phyloP scores from a whole-genome alignment of 768 basidiomycete species.

The Tylopilus sp. region DNA sequence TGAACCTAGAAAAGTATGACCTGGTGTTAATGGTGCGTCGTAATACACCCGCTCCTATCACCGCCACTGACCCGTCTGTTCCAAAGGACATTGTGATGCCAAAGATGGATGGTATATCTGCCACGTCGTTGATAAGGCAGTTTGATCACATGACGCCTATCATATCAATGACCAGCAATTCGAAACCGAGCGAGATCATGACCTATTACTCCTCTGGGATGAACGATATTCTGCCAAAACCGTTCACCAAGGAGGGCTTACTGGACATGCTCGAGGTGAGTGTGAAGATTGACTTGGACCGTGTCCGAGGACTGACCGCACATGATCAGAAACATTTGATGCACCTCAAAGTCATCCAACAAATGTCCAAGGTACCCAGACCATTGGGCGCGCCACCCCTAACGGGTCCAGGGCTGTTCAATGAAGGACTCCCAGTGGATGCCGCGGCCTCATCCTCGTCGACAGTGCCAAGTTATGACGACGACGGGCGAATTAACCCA shows the following conservation, averaged over 20 bases:
- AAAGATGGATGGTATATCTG: conserved; percentile 81
- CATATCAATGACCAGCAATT: conserved; percentile 97
- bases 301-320: background rate
- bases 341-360: conserved; percentile 83
- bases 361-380: conserved; percentile 58
- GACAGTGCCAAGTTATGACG: conserved; percentile 31
- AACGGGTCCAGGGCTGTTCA: conserved; percentile 48
- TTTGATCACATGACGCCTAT: conserved; percentile 96
- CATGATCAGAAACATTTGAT: conserved; percentile 73
- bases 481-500: conserved; percentile 68
- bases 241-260: conserved; percentile 92
- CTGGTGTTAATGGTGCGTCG: conserved; percentile 87
- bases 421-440: conserved; percentile 50
- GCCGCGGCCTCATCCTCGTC: conserved; percentile 21
- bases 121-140: conserved; percentile 89
- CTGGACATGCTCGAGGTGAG: conserved; percentile 87
- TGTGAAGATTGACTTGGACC: background rate
- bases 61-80: background rate
- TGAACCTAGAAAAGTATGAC: conserved; percentile 96
- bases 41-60: background rate
- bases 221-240: conserved; percentile 97
- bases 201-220: conserved; percentile 74
- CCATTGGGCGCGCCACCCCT: conserved; percentile 65
- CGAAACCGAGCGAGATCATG: conserved; percentile 87
- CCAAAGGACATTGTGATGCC: conserved; percentile 92